Conservation (phyloP, 2,329 filamentous ascomycete genomes). For the Trichoderma breve region DNA sequence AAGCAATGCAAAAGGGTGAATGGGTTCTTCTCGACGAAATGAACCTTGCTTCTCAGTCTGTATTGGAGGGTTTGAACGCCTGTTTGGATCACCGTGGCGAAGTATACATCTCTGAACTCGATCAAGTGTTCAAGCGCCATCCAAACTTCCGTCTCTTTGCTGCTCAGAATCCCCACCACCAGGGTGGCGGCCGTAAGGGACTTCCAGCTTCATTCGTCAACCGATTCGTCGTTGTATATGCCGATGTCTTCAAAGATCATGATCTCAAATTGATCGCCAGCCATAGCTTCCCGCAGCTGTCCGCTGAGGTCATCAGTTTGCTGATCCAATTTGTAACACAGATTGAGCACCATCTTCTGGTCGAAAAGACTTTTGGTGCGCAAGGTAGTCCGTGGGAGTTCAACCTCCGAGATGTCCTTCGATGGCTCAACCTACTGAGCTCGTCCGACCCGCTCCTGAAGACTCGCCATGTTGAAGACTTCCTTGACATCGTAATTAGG, state of each 20-base stretch:
- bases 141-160: constrained; percentile 92
- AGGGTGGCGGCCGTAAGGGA: constrained; percentile 92
- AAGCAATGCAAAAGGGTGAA: constrained; percentile 93
- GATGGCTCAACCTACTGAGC: constrained; percentile 72
- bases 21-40: constrained; percentile 98
- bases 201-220: constrained; percentile 96
- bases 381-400: constrained; percentile 89
- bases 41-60: constrained; percentile 96
- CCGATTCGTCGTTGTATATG: constrained; percentile 96
- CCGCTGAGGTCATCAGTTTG: constrained; percentile 56
- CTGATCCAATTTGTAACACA: constrained; percentile 78
- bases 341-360: constrained; percentile 70
- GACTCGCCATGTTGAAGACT: constrained; percentile 64
- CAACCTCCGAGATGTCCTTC: constrained; percentile 83
- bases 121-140: constrained; percentile 89
- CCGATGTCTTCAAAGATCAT: constrained; percentile 78
- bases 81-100: constrained; percentile 95
- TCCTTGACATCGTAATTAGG: constrained; percentile 77
- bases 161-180: constrained; percentile 95
- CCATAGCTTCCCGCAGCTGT: constrained; percentile 68
- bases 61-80: constrained; percentile 92
- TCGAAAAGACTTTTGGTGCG: constrained; percentile 55
- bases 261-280: constrained; percentile 81
- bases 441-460: constrained; percentile 57
- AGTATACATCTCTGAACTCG: constrained; percentile 91